phyloP scores from a whole-genome alignment of 495 filamentous ascomycete species.

The Chlorociboria aeruginascens region DNA sequence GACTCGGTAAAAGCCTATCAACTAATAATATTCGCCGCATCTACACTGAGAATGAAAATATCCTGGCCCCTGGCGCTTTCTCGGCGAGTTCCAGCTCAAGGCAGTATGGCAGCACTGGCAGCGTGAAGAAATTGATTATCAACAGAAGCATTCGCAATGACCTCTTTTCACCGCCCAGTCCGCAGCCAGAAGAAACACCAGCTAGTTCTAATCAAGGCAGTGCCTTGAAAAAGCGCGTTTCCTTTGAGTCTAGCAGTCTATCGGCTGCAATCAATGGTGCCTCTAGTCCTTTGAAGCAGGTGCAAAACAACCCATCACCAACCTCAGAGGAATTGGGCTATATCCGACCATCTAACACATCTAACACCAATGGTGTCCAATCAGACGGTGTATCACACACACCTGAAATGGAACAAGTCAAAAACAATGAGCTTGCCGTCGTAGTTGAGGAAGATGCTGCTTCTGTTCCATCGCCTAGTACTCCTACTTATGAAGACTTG shows the following conservation, averaged over 20 bases:
- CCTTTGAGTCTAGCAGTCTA: slow-evolving; percentile 48
- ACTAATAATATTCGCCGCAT: slow-evolving; percentile 50
- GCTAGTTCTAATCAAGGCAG: slow-evolving; percentile 30
- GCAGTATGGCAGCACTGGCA: slow-evolving; percentile 46
- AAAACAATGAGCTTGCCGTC: slow-evolving; percentile 64
- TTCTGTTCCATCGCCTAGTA: slow-evolving; percentile 21
- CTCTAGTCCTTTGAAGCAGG: slow-evolving; percentile 27
- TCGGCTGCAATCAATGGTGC: slow-evolving; percentile 30
- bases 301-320: slow-evolving; percentile 31
- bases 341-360: slow-evolving; percentile 33
- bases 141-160: slow-evolving; percentile 75
- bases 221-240: slow-evolving; percentile 72
- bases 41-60: slow-evolving; percentile 52
- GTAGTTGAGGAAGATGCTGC: slow-evolving; percentile 57
- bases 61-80: slow-evolving; percentile 78
- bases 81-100: slow-evolving; percentile 51
- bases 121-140: slow-evolving; percentile 81
- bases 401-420: slow-evolving; percentile 62
- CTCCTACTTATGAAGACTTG: slow-evolving; percentile 36
- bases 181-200: slow-evolving; percentile 27
- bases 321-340: slow-evolving; percentile 57
- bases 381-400: slow-evolving; percentile 26
- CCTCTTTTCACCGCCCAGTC: slow-evolving; percentile 48
- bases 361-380: slow-evolving; percentile 37
- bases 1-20: slow-evolving; percentile 50